These are phyloP conservation scores for Botryotinia globosa DNA, from an alignment of 2,329 filamentous ascomycete species.

Conservation along the genomic window DNA sequence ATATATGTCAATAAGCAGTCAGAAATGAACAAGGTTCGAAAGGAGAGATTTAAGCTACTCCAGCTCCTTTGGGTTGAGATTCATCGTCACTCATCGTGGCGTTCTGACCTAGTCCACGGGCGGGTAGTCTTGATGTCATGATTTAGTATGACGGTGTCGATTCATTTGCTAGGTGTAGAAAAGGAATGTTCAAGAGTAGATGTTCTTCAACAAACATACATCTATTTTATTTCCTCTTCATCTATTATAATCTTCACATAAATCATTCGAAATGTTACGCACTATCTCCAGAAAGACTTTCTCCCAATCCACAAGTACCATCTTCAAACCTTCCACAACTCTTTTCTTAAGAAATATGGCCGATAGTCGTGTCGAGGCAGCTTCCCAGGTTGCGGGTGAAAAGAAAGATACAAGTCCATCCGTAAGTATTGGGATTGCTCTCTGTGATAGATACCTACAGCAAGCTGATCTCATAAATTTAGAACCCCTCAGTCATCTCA, in stretches of 20 bases:
- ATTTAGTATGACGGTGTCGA: neutral
- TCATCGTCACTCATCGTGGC: neutral
- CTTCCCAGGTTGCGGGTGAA: neutral
- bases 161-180: neutral
- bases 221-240: neutral
- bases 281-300: slow-evolving; percentile 5
- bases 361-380: neutral
- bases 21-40: neutral
- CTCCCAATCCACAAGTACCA: neutral
- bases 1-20: neutral
- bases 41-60: neutral
- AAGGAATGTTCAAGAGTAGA: neutral
- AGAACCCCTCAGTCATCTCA: slow-evolving; percentile 1
- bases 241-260: neutral
- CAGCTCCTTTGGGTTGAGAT: neutral
- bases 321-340: neutral
- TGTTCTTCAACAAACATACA: neutral
- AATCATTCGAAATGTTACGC: slow-evolving; percentile 1
- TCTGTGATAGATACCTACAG: too few relatives aligned
- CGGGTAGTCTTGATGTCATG: slow-evolving; percentile 8
- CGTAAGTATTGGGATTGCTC: neutral
- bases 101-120: neutral
- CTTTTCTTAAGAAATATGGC: slow-evolving; percentile 2
- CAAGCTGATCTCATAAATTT: neutral
- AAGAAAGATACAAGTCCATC: slow-evolving; percentile 6